Evolutionary conservation across 1,284 basidiomycete species (phyloP), one percentile per base, ranked within the genome.

Genomic region (Kwoniella shivajii): DNA sequence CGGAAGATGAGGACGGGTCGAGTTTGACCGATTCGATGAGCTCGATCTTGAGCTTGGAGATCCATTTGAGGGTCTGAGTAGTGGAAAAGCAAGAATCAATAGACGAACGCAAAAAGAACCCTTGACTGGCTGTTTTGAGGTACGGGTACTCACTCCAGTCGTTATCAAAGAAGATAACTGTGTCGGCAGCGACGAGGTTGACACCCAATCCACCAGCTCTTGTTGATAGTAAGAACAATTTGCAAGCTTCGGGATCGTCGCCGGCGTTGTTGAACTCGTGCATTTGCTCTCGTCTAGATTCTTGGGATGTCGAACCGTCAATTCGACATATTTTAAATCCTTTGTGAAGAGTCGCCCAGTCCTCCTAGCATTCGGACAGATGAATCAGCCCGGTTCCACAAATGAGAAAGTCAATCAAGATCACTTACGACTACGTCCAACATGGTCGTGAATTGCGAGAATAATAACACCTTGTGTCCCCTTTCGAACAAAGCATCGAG

Each of bases 381-480:
- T 29, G 13, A 2, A n/a, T 48, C 22, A 27, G 36, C 30, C 24
- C 7, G 18, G n/a, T 29, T 31, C 27, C 22, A 5, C n/a, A n/a
- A n/a, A n/a, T 34, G 16, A 31, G 33, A 41, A 39, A 13, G 37
- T 30, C 4, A 6, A 10, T n/a, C 26, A 22, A 45, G 44, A 30
- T 53, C 7, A 73, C 80, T 49, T 48, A 89, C 89, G 57, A 98
- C 89, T 62, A 98, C 90, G 72, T 99, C 89, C 50, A 98, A 80
- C 92, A 97, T 93, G 1, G 88, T 93, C 42, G 89, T 94, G 76
- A 99, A 96, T 78, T 97, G 93, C 55, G 89, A 80, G 78, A 99
- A 99, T 31, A 98, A 77, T 29, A 99, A 80, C 0, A 97, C 94
- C 75, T 94, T 95, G 79, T 97, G 94, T 6, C 84, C 85, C 11